These are phyloP conservation scores for Trichoderma atroviride DNA, from an alignment of 2,329 filamentous ascomycete genomes.

Conservation along the genomic window DNA sequence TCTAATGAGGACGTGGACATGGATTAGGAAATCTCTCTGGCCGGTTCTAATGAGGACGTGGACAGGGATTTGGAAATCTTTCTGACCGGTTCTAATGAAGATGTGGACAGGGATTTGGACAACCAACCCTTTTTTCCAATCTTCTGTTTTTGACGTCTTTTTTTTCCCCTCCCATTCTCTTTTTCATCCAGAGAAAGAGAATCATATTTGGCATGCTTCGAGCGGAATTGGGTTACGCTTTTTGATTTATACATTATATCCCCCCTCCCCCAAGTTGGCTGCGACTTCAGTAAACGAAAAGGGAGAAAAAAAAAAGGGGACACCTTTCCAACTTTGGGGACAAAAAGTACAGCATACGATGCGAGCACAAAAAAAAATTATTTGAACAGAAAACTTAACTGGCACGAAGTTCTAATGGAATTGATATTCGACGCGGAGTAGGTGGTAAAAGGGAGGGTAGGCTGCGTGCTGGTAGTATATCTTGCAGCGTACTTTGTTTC, in stretches of 20 bases:
- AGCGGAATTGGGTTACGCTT: slow-evolving; percentile 15
- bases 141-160: background rate
- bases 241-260: background rate
- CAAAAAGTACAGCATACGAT: slow-evolving; percentile 10
- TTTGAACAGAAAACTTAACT: background rate
- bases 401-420: background rate
- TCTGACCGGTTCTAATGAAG: slow-evolving; percentile 35
- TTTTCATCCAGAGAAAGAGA: slow-evolving; percentile 27
- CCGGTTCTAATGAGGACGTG: slow-evolving; percentile 38
- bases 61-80: background rate
- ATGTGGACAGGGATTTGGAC: slow-evolving; percentile 39
- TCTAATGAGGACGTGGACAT: slow-evolving; percentile 41
- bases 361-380: background rate
- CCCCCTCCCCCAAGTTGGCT: background rate
- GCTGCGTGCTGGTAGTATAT: slow-evolving; percentile 14
- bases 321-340: too few relatives aligned
- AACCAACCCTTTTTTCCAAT: background rate
- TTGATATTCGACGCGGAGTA: background rate
- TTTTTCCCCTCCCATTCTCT: slow-evolving; percentile 29
- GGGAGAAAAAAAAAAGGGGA: background rate
- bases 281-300: background rate
- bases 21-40: slow-evolving; percentile 33
- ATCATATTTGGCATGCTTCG: slow-evolving; percentile 22
- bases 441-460: background rate
- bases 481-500: slow-evolving; percentile 28